Conservation (phyloP, 202 grass and related monocot genomes). For the Saccharum hybrid region DNA sequence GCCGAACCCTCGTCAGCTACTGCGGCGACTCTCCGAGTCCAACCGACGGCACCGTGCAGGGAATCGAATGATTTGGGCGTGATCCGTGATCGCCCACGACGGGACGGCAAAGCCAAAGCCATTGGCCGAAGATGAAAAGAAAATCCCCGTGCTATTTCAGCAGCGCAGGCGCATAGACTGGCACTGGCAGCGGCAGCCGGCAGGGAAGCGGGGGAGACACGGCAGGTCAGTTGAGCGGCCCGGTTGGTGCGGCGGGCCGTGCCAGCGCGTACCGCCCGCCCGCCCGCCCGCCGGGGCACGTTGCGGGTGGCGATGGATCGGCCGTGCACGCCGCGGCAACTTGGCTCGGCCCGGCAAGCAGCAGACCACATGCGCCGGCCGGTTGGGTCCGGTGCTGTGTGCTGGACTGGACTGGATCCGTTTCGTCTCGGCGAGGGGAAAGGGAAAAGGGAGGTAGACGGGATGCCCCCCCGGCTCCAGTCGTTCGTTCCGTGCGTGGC, state of each 20-base stretch:
- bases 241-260: neutral
- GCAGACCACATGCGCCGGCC: neutral
- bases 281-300: neutral
- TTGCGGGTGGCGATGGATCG: neutral
- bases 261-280: neutral
- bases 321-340: constrained; percentile 31
- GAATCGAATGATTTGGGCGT: neutral
- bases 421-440: constrained; percentile 19
- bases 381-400: neutral
- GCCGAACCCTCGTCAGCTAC: too few species aligned
- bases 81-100: neutral
- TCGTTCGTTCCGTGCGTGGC: neutral
- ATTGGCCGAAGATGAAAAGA: neutral
- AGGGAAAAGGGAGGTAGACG: too few species aligned
- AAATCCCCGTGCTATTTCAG: too few species aligned
- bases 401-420: neutral
- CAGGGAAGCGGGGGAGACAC: neutral
- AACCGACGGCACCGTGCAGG: neutral
- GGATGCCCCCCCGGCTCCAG: neutral
- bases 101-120: neutral
- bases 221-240: neutral
- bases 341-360: neutral
- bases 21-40: neutral
- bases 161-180: too few species aligned
- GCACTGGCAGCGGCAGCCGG: neutral